A percentile compares a stretch with the other conserved stretches of the same genome.
phyloP scores from a whole-genome alignment of 2,329 filamentous ascomycete genomes.

The Herpomyces periplanetae region DNA sequence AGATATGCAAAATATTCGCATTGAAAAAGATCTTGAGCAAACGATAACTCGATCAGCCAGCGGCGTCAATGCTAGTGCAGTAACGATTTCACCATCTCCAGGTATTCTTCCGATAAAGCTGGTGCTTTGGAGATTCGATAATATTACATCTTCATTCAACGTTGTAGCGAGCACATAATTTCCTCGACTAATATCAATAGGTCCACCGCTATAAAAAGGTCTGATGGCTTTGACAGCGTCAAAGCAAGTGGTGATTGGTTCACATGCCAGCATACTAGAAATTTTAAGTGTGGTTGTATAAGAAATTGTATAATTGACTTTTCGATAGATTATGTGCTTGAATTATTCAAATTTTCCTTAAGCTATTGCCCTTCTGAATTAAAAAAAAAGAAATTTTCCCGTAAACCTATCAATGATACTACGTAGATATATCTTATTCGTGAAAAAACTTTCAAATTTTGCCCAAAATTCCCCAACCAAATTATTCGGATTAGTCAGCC shows the following conservation, averaged over 20 bases:
- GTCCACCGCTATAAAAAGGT: constrained; percentile 73
- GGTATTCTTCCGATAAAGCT: constrained; percentile 8
- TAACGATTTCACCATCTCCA: constrained; percentile 24
- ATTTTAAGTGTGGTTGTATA: too few species aligned
- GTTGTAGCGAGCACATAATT: constrained; percentile 52
- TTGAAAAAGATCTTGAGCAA: constrained; percentile 75
- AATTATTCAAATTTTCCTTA: too few species aligned
- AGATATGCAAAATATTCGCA: constrained; percentile 49
- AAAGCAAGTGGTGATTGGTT: constrained; percentile 66
- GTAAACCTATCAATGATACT: too few species aligned
- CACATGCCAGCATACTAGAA: too few species aligned
- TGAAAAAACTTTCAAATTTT: too few species aligned
- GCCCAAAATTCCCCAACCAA: too few species aligned
- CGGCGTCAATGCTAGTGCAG: constrained; percentile 34
- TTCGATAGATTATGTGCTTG: too few species aligned
- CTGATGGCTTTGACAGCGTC: constrained; percentile 44
- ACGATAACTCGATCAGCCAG: constrained; percentile 53
- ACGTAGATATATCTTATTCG: too few species aligned
- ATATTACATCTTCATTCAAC: constrained; percentile 56
- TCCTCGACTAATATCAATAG: constrained; percentile 39
- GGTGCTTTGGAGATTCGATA: constrained; percentile 51
- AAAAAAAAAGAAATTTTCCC: too few species aligned
- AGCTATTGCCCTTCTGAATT: too few species aligned
- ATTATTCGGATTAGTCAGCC: too few species aligned
- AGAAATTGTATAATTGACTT: too few species aligned